phyloP scores from a whole-genome alignment of 805 yeast species.

The Candida namnaoensis region DNA sequence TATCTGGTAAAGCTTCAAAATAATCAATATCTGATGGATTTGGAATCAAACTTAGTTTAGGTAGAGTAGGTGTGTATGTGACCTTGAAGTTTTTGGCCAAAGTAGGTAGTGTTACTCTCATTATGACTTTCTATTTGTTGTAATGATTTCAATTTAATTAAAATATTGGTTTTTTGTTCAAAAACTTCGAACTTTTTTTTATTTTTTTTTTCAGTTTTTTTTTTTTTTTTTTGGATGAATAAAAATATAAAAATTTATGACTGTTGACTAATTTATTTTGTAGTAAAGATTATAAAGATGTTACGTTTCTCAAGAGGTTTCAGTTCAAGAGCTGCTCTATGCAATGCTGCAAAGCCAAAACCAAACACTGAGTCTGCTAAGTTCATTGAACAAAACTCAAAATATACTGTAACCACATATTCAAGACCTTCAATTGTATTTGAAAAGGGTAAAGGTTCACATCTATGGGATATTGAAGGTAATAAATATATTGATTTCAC shows the following conservation, averaged over 20 bases:
- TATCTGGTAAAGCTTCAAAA: conserved; percentile 57
- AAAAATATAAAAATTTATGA: too few relatives aligned
- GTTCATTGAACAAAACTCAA: conserved; percentile 24
- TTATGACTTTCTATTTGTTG: too few relatives aligned
- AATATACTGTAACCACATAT: conserved; percentile 66
- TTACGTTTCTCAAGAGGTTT: neutral
- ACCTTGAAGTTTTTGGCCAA: too few relatives aligned
- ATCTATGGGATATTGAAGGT: conserved; percentile 72
- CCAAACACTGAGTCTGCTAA: conserved; percentile 21
- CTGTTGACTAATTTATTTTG: too few relatives aligned
- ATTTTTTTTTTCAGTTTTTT: too few relatives aligned
- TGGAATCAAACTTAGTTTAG: neutral
- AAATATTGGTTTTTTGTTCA: neutral
- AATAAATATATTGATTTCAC: conserved; percentile 81
- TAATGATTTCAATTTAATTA: too few relatives aligned
- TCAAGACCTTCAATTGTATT: conserved; percentile 72
- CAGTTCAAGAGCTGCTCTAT: neutral
- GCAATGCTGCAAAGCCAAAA: neutral
- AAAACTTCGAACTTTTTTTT: neutral
- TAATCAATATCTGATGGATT: conserved; percentile 24
- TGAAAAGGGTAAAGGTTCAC: conserved; percentile 75
- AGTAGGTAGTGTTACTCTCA: neutral
- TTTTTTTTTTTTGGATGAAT: too few relatives aligned
- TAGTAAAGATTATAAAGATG: too few relatives aligned
- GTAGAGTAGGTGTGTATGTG: neutral